Evolutionary conservation across 106 monocot species (phyloP), one percentile per base, ranked within the genome.

Genomic region (Alisma plantagoaquatica): DNA sequence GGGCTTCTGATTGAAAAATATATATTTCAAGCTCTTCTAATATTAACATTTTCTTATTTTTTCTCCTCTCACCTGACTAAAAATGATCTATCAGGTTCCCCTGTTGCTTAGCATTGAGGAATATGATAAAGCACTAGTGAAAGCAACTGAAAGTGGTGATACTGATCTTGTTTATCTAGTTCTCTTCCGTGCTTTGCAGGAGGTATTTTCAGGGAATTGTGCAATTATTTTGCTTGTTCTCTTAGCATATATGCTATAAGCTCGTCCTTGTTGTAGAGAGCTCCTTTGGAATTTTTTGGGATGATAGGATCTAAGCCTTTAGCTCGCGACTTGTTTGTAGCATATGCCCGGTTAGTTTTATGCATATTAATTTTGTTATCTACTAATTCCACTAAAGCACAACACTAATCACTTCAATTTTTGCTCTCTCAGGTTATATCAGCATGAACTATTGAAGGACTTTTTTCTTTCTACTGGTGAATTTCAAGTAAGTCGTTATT

Each of bases 111-210:
- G 90, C 70, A 90, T 98, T 51, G 89, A 62, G 12, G 98, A 98
- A 62, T 84, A 98, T 61, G 85, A 90, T 30, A 75, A 67, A 22
- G 81, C 90, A 53, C 46, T 98, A 23, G 51, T 71, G 23, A 90
- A 86, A 68, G 78, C 98, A 46, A 86, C 69, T 48, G 98, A 98
- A 71, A 90, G 90, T 76, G 98, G 98, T 45, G 98, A 98, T 69
- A 82, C 89, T 24, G 98, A 98, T 59, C 85, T 98, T 31, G 60
- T 89, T n/a, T 98, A 82, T 72, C 88, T 98, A 44, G 89, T 98
- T 65, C 58, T 98, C 56, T 90, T 98, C 62, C 98, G 86, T 73
- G 79, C 85, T 22, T 85, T 83, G 85, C 75, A 78, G 47, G 90
- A 90, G 98, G 98, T 98, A 70, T 35, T 24, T 50, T 4, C n/a